phyloP scores from a whole-genome alignment of 164 flowering plant species.

The Sedum album region DNA sequence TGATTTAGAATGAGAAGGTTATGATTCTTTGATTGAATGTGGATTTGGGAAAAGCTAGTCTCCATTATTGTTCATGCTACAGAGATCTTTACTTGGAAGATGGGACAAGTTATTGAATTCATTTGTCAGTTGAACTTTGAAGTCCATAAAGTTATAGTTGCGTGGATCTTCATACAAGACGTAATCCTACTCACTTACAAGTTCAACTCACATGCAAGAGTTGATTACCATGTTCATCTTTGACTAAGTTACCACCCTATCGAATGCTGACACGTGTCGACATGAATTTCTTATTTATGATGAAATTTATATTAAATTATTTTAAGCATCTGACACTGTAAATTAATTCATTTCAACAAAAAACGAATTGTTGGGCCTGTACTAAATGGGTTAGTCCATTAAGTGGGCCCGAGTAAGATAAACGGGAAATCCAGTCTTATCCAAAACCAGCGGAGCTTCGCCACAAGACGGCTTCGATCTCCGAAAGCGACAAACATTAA shows the following conservation, averaged over 20 bases:
- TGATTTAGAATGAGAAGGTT: not conserved
- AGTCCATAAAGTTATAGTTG: not conserved
- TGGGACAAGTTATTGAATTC: not conserved
- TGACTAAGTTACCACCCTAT: not conserved
- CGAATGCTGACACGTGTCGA: not conserved
- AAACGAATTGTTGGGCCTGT: no score
- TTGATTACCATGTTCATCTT: not conserved
- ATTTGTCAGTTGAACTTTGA: not conserved
- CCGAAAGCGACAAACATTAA: no score
- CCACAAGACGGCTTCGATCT: not conserved
- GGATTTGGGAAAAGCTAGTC: not conserved
- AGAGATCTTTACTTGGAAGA: not conserved
- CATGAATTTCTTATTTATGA: no score
- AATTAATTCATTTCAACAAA: no score
- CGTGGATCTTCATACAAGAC: not conserved
- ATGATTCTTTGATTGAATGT: not conserved
- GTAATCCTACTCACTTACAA: not conserved
- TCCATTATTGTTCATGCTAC: not conserved
- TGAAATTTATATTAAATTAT: no score
- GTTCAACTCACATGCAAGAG: no score
- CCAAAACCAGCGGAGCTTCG: not conserved
- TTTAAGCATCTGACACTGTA: no score
- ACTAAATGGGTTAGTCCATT: not conserved
- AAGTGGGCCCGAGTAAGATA: not conserved
- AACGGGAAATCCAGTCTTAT: conserved; percentile 3